Evolutionary conservation across 768 basidiomycete species (phyloP), one percentile per base, ranked within the genome.

Genomic region (Lactarius sp.): DNA sequence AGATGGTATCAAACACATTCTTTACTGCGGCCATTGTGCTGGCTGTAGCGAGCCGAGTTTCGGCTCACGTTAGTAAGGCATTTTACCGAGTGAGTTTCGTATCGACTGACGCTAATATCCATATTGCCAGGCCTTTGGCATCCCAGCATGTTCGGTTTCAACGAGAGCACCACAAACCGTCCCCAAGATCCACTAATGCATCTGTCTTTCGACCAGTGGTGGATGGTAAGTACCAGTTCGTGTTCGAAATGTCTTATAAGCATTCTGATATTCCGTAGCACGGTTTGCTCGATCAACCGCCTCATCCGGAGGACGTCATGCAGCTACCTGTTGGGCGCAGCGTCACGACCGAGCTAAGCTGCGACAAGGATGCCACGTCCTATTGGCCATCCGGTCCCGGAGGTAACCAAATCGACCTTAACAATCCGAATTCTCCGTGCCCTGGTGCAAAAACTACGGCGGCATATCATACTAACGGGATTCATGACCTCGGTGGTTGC

Each of bases 111-210:
- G 6, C 46, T 59, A 10, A 65, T 37, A 20, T 31, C 13, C 13
- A 22, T 42, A 53, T 33, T 5, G 16, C n/a, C 52, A 76, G 73
- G 69, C 2, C 51, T 77, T 2, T 77, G 69, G 69, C 69, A 75
- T 50, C 68, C 70, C 0, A 69, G 70, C 52, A 78, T 77, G 74
- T 79, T 64, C 57, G 78, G 78, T 3, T 79, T 76, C 71, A 78
- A 79, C 62, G 71, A 74, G 6, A 33, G 65, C 12, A 71, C 70
- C 5, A 13, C 42, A 62, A 73, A 75, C 64, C 72, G 78, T 16
- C 77, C 77, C 18, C 72, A 74, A 27, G 70, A 71, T 10, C 79
- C 79, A 6, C 65, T 80, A 4, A 67, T 68, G 42, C 46, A 72
- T 58, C 60, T 67, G 27, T 39, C 71, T 6, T 78, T 77, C 63